A percentile compares a stretch with the other conserved stretches of the same genome.
These are phyloP conservation scores for Meyerozyma guilliermondii DNA, from an alignment of 1,139 yeast genomes.

Conservation along the genomic window DNA sequence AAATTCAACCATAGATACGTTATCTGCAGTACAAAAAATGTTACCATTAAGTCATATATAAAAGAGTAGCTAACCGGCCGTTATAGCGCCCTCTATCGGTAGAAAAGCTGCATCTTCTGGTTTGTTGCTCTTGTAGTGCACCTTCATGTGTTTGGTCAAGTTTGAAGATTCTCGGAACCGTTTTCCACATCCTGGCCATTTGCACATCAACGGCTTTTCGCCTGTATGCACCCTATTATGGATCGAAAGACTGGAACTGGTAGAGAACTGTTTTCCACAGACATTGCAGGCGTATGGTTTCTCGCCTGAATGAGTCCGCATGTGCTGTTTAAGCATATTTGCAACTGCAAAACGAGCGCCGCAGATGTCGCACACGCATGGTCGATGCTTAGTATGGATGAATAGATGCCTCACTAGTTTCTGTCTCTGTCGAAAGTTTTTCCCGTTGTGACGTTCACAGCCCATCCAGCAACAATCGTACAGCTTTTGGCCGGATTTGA, in stretches of 20 bases:
- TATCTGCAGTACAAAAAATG: neutral
- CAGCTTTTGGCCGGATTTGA: slow-evolving; percentile 66
- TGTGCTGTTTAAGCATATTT: slow-evolving; percentile 65
- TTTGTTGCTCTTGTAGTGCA: slow-evolving; percentile 39
- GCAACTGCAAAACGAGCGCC: slow-evolving; percentile 66
- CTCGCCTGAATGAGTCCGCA: slow-evolving; percentile 85
- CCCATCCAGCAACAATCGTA: slow-evolving; percentile 77
- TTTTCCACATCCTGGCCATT: slow-evolving; percentile 75
- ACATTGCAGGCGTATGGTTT: slow-evolving; percentile 45
- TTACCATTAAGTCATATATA: neutral
- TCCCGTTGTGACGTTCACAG: slow-evolving; percentile 60
- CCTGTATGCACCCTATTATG: slow-evolving; percentile 54
- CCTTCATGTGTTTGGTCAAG: slow-evolving; percentile 79
- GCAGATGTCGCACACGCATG: slow-evolving; percentile 66
- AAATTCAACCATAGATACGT: neutral
- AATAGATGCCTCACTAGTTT: slow-evolving; percentile 82
- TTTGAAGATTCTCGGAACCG: slow-evolving; percentile 87
- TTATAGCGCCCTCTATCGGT: neutral
- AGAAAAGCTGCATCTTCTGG: neutral
- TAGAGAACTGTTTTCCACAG: slow-evolving; percentile 50
- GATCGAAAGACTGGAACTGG: slow-evolving; percentile 49
- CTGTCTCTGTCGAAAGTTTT: slow-evolving; percentile 75
- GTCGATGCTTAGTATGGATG: slow-evolving; percentile 81
- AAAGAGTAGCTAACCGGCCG: neutral
- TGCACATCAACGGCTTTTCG: slow-evolving; percentile 76